phyloP scores from a whole-genome alignment of 768 basidiomycete genomes.

The Kwoniella europaea region DNA sequence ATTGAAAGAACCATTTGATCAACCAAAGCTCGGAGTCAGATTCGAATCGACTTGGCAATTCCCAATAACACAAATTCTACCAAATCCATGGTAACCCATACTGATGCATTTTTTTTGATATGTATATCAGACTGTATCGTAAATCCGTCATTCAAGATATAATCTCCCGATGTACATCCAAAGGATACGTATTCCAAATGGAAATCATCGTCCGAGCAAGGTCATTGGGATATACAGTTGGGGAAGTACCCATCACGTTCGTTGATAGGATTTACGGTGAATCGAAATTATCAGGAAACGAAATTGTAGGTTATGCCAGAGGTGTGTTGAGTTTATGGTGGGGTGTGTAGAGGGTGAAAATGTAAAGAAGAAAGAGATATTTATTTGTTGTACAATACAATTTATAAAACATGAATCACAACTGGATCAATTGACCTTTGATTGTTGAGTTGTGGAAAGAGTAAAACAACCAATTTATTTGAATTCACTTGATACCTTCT shows the following conservation, averaged over 20 bases:
- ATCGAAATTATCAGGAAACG: conserved; percentile 86
- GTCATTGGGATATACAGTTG: conserved; percentile 79
- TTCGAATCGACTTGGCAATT: too few relatives aligned
- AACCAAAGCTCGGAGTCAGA: too few relatives aligned
- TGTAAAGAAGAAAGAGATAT: background rate
- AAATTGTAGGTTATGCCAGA: conserved; percentile 83
- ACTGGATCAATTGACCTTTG: too few relatives aligned
- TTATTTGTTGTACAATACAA: background rate
- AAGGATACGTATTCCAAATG: conserved; percentile 97
- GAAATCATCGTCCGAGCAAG: conserved; percentile 94
- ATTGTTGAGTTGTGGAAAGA: too few relatives aligned
- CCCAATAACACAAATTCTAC: too few relatives aligned
- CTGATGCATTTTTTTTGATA: too few relatives aligned
- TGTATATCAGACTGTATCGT: conserved; percentile 70
- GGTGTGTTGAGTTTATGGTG: conserved; percentile 82
- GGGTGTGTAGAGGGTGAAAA: conserved; percentile 63
- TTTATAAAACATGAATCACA: too few relatives aligned
- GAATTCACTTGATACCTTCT: too few relatives aligned
- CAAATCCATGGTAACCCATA: too few relatives aligned
- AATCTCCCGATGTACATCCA: conserved; percentile 80
- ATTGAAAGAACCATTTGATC: too few relatives aligned
- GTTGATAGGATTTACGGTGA: conserved; percentile 93
- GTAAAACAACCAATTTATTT: too few relatives aligned
- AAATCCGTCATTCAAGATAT: conserved; percentile 76
- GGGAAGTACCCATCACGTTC: conserved; percentile 92